A percentile compares a stretch with the other conserved stretches of the same genome.
Conservation (phyloP, 352 stramenopile species). For the Phytophthora meadii region DNA sequence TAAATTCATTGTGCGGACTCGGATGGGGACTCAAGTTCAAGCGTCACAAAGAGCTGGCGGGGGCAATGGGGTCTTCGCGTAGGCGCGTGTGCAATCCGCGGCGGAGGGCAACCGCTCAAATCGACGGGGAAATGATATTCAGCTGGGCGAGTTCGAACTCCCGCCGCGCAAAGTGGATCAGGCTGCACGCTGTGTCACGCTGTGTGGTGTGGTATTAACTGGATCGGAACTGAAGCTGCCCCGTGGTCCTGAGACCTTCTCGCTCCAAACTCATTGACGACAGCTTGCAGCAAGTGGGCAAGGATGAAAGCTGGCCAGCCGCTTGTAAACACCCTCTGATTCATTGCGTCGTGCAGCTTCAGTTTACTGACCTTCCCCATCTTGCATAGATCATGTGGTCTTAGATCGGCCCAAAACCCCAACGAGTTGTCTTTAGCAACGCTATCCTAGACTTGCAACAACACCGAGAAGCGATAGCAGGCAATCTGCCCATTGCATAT, state of each 20-base stretch:
- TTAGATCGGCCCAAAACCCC: too few species aligned
- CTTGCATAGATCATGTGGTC: conserved; percentile 2
- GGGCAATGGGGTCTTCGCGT: too few species aligned
- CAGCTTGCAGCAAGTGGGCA: too few species aligned
- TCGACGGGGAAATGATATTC: conserved; percentile 17
- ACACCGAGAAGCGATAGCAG: background rate
- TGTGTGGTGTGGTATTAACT: too few species aligned
- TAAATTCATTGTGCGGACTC: conserved; percentile 8
- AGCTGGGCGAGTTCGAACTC: conserved; percentile 17
- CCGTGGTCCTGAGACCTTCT: too few species aligned
- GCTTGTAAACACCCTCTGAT: conserved; percentile 23
- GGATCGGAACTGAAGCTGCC: too few species aligned
- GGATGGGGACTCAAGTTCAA: conserved; percentile 35
- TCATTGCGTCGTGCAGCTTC: conserved; percentile 13
- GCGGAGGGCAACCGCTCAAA: conserved; percentile 15
- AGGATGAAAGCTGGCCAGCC: background rate
- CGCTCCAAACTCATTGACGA: too few species aligned
- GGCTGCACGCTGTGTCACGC: background rate
- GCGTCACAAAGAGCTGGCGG: conserved; percentile 26
- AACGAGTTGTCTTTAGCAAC: too few species aligned
- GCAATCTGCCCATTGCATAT: background rate
- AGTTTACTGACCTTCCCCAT: conserved; percentile 24
- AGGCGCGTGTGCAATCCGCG: too few species aligned
- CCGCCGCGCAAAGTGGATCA: conserved; percentile 1
- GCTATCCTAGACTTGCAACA: too few species aligned